Evolutionary conservation across 129 eudicot genomes (phyloP).

Genomic region (Ambrosia trifida): DNA sequence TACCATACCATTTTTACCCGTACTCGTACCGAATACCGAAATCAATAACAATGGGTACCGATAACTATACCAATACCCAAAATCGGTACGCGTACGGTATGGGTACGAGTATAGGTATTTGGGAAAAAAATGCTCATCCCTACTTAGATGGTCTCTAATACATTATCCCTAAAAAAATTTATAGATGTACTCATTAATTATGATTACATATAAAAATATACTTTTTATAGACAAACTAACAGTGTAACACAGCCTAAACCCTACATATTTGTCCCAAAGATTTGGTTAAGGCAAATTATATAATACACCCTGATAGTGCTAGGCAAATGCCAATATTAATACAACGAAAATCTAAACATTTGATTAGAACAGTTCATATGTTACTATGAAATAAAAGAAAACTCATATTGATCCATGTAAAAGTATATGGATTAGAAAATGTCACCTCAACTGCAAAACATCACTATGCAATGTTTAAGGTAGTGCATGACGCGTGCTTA

Average conservation of each 20-base stretch:
- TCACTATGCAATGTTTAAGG: background rate
- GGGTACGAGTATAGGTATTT: no score
- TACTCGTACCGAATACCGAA: no score
- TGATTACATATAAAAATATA: no score
- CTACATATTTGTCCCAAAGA: background rate
- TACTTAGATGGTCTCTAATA: no score
- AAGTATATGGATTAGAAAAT: background rate
- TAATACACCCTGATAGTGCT: background rate
- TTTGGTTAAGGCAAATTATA: background rate
- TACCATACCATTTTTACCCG: no score
- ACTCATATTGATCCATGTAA: background rate
- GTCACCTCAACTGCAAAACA: background rate
- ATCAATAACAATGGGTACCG: no score
- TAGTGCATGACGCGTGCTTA: background rate
- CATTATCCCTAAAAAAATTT: no score
- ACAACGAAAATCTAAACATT: background rate
- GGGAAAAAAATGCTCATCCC: no score
- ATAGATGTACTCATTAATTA: no score
- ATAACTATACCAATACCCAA: no score
- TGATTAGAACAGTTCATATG: background rate
- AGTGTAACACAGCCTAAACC: constrained; percentile 1
- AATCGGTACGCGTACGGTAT: no score
- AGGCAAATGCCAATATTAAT: background rate
- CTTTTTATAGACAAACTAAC: background rate
- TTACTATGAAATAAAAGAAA: background rate